Percentiles rank a stretch among this genome's conserved stretches.
phyloP scores from a whole-genome alignment of 106 monocot species.

The Platanthera zijinensis region DNA sequence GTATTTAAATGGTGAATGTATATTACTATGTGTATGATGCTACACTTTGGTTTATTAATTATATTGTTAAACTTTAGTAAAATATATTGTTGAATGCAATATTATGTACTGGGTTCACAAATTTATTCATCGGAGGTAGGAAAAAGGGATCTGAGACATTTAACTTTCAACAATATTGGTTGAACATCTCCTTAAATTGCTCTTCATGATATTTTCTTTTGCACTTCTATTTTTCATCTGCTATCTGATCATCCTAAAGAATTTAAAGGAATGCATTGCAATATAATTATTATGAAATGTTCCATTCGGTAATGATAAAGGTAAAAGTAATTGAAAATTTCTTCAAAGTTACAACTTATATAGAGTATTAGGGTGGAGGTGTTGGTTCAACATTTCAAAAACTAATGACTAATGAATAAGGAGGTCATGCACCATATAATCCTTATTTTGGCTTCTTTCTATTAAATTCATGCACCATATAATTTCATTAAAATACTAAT shows the following conservation, averaged over 20 bases:
- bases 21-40: no score
- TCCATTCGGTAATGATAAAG: slow-evolving; percentile 29
- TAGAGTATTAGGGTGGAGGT: slow-evolving; percentile 94
- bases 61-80: no score
- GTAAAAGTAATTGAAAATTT: slow-evolving; percentile 63
- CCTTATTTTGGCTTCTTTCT: not conserved
- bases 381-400: slow-evolving; percentile 31
- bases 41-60: no score
- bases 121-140: not conserved
- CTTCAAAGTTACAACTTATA: slow-evolving; percentile 77
- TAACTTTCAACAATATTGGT: not conserved
- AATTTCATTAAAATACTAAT: no score
- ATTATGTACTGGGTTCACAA: no score
- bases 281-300: not conserved
- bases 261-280: not conserved
- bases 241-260: not conserved
- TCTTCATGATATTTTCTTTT: not conserved
- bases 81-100: no score
- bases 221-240: not conserved
- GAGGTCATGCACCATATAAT: slow-evolving; percentile 81
- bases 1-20: no score
- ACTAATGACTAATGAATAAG: slow-evolving; percentile 18
- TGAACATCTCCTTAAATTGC: not conserved
- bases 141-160: not conserved
- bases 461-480: not conserved